These are phyloP conservation scores for Xylaria sp. DNA, from an alignment of 2,329 filamentous ascomycete species.

Conservation along the genomic window DNA sequence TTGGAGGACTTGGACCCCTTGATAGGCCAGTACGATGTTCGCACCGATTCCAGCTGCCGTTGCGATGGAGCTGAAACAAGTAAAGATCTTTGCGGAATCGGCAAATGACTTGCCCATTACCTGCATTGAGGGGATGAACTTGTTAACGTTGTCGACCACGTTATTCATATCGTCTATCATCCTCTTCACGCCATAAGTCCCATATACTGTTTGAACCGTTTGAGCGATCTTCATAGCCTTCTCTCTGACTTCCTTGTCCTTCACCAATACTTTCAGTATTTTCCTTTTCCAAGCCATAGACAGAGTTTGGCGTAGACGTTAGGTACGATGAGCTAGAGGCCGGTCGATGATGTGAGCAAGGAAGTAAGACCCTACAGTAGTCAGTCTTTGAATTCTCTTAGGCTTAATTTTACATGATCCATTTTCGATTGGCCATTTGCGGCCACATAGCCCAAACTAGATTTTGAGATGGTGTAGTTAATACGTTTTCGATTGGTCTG, in stretches of 20 bases:
- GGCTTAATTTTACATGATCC: neutral
- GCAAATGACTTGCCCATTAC: constrained; percentile 51
- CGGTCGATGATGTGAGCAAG: neutral
- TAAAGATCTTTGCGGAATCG: constrained; percentile 50
- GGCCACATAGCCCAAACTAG: neutral
- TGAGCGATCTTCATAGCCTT: constrained; percentile 20
- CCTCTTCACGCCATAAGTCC: neutral
- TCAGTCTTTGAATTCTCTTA: neutral
- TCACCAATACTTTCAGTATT: constrained; percentile 2
- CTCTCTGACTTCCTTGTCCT: constrained; percentile 9
- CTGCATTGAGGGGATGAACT: constrained; percentile 51
- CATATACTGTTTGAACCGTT: constrained; percentile 19
- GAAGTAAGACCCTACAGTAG: neutral
- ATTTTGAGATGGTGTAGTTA: neutral
- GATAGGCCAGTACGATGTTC: constrained; percentile 52
- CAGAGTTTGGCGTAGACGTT: too few species aligned
- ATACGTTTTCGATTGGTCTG: constrained; percentile 7
- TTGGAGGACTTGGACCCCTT: constrained; percentile 52
- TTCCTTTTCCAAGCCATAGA: neutral
- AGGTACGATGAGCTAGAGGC: neutral
- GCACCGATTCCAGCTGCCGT: constrained; percentile 50
- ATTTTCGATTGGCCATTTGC: neutral
- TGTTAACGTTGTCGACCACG: constrained; percentile 17
- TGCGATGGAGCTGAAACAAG: constrained; percentile 49
- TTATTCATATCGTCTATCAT: constrained; percentile 5